Base-by-base conservation (phyloP, 2,329 filamentous ascomycete genomes). In the Apiospora rasikravindrae region DNA sequence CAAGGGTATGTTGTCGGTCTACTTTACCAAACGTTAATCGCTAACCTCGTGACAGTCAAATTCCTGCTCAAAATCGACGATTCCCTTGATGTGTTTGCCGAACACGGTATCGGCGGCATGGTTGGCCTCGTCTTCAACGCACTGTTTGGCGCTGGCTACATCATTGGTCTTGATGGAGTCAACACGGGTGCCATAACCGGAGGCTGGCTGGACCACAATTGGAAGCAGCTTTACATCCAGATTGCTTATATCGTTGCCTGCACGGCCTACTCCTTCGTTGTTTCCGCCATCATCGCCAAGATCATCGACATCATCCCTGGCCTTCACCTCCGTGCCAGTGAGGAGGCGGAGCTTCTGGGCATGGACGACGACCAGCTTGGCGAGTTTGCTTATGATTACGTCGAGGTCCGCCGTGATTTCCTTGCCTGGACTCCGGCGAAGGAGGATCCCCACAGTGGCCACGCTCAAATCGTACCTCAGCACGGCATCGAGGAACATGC, bases 301-400 rank as follows among this genome's bases (percentile, higher is more conserved):
- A 80, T 84, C 78, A 93, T 96, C 84, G 92, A 96, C 84, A 81
- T 91, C 75, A 87, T 95, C 29, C 94, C 94, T 37, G 93, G 93
- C 67, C 88, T 96, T 26, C 89, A 94, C 81, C 92, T 96, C 66
- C 93, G 94, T 72, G 93, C 93, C 11, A 92, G 89, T 37, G 93
- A 95, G 79, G 92, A 95, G 83, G 94, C 94, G 33, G 94, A 96
- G 83, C 89, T 96, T 16, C 89, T 96, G 71, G 94, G 94, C 76
- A 95, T 96, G 93, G 94, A 96, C 79, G 94, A 96, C 80, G 93
- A 96, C 83, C 94, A 96, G 84, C 93, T 96, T 77, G 94, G 94
- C 83, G 94, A 96, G 83, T 96, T 96, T 80, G 94, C 93, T 16
- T 96, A 96, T 86, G 94, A 96, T 82, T 96, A 96, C 82, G 94